A percentile compares a stretch with the other conserved stretches of the same genome.
phyloP scores from a whole-genome alignment of 2,329 filamentous ascomycete genomes.

The Neofusicoccum cordaticola region DNA sequence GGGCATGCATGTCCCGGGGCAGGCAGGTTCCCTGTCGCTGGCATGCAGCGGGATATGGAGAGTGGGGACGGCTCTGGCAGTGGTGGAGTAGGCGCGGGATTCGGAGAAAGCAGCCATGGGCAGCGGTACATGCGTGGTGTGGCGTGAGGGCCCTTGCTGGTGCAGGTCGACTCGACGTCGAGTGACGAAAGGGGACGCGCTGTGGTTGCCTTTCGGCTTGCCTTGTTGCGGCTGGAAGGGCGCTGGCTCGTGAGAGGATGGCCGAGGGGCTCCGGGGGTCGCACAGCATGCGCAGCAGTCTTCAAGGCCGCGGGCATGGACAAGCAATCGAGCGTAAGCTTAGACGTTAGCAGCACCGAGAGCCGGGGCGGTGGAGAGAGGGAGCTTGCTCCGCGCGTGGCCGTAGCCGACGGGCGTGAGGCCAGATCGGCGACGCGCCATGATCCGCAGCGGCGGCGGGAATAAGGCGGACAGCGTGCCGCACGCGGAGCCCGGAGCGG shows the following conservation, averaged over 20 bases:
- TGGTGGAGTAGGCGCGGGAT: neutral
- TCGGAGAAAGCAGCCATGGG: neutral
- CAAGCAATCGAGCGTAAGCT: neutral
- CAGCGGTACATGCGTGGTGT: neutral
- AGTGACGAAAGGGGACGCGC: neutral
- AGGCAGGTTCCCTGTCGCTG: neutral
- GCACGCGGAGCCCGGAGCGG: neutral
- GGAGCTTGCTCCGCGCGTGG: neutral
- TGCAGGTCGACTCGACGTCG: neutral
- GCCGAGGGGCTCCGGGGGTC: neutral
- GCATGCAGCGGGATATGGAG: neutral
- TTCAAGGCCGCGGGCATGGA: neutral
- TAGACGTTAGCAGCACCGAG: slow-evolving; percentile 1
- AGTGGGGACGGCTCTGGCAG: neutral
- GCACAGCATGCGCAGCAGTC: neutral
- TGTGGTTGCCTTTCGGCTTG: neutral
- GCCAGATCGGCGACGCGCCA: neutral
- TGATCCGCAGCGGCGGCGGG: slow-evolving; percentile 3
- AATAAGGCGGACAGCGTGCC: slow-evolving; percentile 11
- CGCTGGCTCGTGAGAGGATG: neutral
- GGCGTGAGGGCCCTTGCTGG: neutral
- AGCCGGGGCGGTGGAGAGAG: slow-evolving; percentile 6
- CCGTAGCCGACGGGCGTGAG: neutral
- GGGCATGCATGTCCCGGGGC: neutral
- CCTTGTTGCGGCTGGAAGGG: neutral